These are phyloP conservation scores for Lactuca saligna DNA, from an alignment of 129 eudicot genomes.

Conservation along the genomic window DNA sequence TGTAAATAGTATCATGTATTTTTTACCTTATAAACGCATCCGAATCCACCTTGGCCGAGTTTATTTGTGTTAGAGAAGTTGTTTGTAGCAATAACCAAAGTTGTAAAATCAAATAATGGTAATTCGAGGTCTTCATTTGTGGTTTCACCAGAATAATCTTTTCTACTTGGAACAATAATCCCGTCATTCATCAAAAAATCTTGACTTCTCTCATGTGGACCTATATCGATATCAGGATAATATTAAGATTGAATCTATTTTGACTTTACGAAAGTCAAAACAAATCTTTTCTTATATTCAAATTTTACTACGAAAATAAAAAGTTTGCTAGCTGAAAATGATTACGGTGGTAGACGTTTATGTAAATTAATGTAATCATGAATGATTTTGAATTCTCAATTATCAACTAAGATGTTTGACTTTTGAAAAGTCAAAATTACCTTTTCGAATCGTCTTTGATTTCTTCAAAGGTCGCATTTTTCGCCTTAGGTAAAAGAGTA, in stretches of 20 bases:
- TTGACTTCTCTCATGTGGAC: constrained; percentile 58
- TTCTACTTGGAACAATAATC: constrained; percentile 37
- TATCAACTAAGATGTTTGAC: background rate
- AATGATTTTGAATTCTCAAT: background rate
- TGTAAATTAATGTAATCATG: background rate
- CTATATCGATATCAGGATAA: constrained; percentile 16
- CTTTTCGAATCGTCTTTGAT: constrained; percentile 31
- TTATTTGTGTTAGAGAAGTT: constrained; percentile 58
- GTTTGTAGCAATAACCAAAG: constrained; percentile 55
- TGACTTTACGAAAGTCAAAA: background rate
- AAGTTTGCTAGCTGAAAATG: background rate
- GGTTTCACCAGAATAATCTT: constrained; percentile 51
- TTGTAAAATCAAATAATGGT: constrained; percentile 57
- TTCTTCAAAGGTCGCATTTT: constrained; percentile 8
- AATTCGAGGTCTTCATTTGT: constrained; percentile 55
- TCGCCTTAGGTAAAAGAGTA: constrained; percentile 38
- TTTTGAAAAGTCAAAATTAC: constrained; percentile 9
- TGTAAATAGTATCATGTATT: background rate
- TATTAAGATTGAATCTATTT: background rate
- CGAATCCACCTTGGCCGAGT: constrained; percentile 95
- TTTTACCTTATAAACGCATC: constrained; percentile 73
- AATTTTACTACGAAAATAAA: no score
- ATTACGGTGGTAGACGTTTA: no score
- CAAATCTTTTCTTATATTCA: background rate
- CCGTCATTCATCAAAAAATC: constrained; percentile 49